Base-by-base conservation (phyloP, 2,329 filamentous ascomycete genomes). In the Neonectria sp. region DNA sequence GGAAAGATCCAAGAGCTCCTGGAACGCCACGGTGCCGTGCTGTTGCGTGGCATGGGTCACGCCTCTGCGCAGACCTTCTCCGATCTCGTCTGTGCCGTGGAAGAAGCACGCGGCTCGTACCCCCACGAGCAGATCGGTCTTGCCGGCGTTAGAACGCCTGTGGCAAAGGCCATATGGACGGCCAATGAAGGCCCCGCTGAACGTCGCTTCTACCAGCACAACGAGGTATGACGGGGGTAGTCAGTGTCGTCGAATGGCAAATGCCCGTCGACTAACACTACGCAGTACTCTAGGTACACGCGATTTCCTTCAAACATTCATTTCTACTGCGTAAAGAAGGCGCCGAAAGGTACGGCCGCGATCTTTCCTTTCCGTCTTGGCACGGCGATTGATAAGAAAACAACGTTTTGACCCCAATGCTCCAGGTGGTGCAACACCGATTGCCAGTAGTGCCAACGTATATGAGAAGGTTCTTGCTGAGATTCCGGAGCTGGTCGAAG, bases 261-360 rank as follows among this genome's bases (percentile, higher is more conserved):
- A 15, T 37, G 40, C 17, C 37, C 13, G 7, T 15, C 17, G n/a
- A 27, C 53, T 59, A 25, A 45, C 24, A 58, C 12, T 27, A 1
- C 4, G 6, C 4, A 67, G 64, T 67, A 69, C 25, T 69, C 65
- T 6, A 55, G 68, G 37, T 69, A 69, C n/a, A 69, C 68, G 1
- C 61, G 65, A 2, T 69, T 69, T 8, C 68, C 68, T 1, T 56
- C 68, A 17, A 69, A 69, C 31, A 69, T 69, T 9, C 68, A 69
- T 8, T 69, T 69, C 52, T 69, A 69, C 33, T 68, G 57, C 15
- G 68, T 60, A 8, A 69, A 68, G 13, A 69, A 60, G 9, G 68
- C 68, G 8, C 65, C 68, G 2, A 69, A 68, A 27, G 68, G 68
- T 68, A n/a, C 15, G 48, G 27, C 27, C 4, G 24, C 1, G 4